These are phyloP conservation scores for Ascochyta rabiei DNA, from an alignment of 2,329 filamentous ascomycete species.

Conservation along the genomic window DNA sequence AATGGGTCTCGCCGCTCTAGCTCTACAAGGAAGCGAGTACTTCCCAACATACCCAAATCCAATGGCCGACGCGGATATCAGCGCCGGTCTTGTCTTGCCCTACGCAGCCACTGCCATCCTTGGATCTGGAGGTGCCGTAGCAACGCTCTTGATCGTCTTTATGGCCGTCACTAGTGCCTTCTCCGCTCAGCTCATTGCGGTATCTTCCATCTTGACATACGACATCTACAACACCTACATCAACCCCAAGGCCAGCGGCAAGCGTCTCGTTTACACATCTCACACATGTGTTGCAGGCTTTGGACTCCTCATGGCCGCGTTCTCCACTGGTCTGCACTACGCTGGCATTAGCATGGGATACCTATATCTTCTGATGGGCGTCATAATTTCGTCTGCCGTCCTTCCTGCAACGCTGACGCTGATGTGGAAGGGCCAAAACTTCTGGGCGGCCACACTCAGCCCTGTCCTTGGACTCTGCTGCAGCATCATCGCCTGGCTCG, in stretches of 20 bases:
- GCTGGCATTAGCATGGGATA: conserved; percentile 71
- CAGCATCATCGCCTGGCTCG: conserved; percentile 62
- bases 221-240: conserved; percentile 89
- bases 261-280: conserved; percentile 77
- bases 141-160: conserved; percentile 51
- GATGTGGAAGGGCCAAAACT: conserved; percentile 80
- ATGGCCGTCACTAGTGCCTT: conserved; percentile 56
- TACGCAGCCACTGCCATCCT: conserved; percentile 41
- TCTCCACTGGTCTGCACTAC: conserved; percentile 71
- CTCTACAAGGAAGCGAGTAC: conserved; percentile 47
- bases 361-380: conserved; percentile 87
- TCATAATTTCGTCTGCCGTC: conserved; percentile 84
- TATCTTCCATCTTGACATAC: conserved; percentile 86
- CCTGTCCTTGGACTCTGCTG: conserved; percentile 72
- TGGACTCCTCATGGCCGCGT: conserved; percentile 77
- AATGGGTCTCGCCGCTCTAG: conserved; percentile 53
- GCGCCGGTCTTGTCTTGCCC: conserved; percentile 39
- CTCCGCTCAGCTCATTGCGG: conserved; percentile 60
- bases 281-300: conserved; percentile 76
- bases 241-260: conserved; percentile 75
- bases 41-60: conserved; percentile 52
- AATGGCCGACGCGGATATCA: conserved; percentile 34
- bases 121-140: conserved; percentile 40
- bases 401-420: conserved; percentile 81
- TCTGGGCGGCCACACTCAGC: conserved; percentile 70